phyloP scores from a whole-genome alignment of 2,329 filamentous ascomycete genomes.

The Talaromyces sp. region DNA sequence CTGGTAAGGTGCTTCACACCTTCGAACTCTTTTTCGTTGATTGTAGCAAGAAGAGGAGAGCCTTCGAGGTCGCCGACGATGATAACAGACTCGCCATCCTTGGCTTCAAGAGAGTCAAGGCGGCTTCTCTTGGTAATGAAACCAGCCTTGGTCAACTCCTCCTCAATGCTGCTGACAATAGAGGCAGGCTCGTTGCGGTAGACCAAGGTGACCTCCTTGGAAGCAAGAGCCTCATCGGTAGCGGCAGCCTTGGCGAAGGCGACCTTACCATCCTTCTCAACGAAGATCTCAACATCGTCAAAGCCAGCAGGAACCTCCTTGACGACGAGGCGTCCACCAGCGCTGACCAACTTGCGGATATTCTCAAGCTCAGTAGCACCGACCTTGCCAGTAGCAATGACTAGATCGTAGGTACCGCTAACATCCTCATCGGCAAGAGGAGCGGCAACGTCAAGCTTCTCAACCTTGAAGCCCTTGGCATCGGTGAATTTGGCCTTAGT shows the following conservation, averaged over 20 bases:
- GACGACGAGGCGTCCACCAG: neutral
- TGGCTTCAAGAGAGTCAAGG: neutral
- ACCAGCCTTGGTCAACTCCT: neutral
- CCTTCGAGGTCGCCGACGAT: neutral
- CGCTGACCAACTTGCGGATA: neutral
- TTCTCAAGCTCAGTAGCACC: neutral
- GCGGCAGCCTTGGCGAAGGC: neutral
- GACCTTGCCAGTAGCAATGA: neutral
- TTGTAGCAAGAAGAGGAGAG: slow-evolving; percentile 5
- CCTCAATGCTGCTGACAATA: neutral
- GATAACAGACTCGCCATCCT: neutral
- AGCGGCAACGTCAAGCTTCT: neutral
- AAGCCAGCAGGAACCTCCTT: slow-evolving; percentile 1
- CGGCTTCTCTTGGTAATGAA: neutral
- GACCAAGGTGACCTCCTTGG: neutral
- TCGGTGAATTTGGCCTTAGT: neutral
- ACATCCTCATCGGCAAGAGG: neutral
- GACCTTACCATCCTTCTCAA: neutral
- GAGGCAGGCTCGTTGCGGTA: slow-evolving; percentile 3
- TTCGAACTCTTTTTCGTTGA: neutral
- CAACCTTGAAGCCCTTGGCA: neutral
- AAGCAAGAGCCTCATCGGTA: neutral
- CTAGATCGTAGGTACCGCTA: neutral
- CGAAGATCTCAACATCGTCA: neutral
- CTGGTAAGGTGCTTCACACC: slow-evolving; percentile 1